Percentiles rank a stretch among this genome's conserved stretches.
These are phyloP conservation scores for Saturnispora bothae DNA, from an alignment of 805 yeast species.

Conservation along the genomic window DNA sequence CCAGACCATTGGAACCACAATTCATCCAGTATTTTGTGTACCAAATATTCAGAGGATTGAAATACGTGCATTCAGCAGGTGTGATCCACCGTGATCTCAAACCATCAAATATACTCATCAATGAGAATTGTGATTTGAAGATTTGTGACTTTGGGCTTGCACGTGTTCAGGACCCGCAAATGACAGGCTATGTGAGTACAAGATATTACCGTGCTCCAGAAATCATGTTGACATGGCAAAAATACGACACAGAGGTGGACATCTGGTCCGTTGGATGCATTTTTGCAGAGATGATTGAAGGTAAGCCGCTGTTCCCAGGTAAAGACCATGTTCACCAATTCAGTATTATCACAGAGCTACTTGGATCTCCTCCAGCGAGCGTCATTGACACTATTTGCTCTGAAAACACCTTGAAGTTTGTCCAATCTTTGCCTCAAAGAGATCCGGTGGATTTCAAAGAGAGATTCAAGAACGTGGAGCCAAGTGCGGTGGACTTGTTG, in stretches of 20 bases:
- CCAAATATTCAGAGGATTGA: constrained; percentile 88
- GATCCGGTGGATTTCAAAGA: constrained; percentile 84
- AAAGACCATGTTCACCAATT: constrained; percentile 98
- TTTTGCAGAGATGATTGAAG: constrained; percentile 54
- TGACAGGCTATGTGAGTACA: constrained; percentile 78
- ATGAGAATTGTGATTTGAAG: constrained; percentile 63
- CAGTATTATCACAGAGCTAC: constrained; percentile 87
- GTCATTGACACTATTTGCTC: constrained; percentile 94
- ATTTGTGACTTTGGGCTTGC: constrained; percentile 79
- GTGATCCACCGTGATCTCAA: constrained; percentile 84
- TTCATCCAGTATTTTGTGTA: constrained; percentile 94
- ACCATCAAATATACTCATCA: constrained; percentile 63
- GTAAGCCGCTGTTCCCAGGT: constrained; percentile 66
- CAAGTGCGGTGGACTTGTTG: constrained; percentile 79
- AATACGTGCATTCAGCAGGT: constrained; percentile 92
- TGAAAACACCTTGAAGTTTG: constrained; percentile 89
- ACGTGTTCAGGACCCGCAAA: constrained; percentile 38
- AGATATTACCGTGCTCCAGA: constrained; percentile 83
- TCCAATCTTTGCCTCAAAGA: constrained; percentile 83
- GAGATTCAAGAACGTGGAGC: constrained; percentile 69
- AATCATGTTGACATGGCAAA: constrained; percentile 64
- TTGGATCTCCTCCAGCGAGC: constrained; percentile 90
- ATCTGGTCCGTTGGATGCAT: constrained; percentile 79
- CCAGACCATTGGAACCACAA: constrained; percentile 91
- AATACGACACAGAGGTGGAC: constrained; percentile 68